Evolutionary conservation across 495 filamentous ascomycete genomes (phyloP).

Genomic region (Symbiotaphrina buchneri): DNA sequence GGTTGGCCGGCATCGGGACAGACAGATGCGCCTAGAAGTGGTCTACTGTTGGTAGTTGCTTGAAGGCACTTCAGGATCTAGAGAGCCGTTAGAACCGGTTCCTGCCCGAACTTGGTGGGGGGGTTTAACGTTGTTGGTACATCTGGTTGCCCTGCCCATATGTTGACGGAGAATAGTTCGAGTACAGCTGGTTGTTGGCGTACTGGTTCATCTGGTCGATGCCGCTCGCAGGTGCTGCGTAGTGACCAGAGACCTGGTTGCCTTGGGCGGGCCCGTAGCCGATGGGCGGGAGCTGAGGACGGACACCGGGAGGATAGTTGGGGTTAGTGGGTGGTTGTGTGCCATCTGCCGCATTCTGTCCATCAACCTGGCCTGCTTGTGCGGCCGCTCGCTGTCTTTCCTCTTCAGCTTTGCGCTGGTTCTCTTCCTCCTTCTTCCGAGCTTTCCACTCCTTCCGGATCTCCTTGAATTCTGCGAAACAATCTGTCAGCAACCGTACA

Average conservation of each 20-base stretch:
- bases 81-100: constrained; percentile 5
- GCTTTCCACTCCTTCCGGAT: constrained; percentile 98
- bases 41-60: constrained; percentile 5
- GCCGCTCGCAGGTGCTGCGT: constrained; percentile 41
- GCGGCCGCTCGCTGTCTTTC: constrained; percentile 50
- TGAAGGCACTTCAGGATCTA: constrained; percentile 5
- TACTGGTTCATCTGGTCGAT: constrained; percentile 41
- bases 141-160: constrained; percentile 51
- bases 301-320: constrained; percentile 31
- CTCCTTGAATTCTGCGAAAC: constrained; percentile 77
- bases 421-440: constrained; percentile 97
- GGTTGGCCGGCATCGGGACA: no score
- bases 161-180: constrained; percentile 52
- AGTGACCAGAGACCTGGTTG: constrained; percentile 37
- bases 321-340: constrained; percentile 31
- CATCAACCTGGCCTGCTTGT: constrained; percentile 34
- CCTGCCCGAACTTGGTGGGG: constrained; percentile 6
- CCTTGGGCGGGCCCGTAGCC: constrained; percentile 40
- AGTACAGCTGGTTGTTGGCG: constrained; percentile 24
- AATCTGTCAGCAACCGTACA: constrained; percentile 5
- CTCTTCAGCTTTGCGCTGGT: constrained; percentile 70
- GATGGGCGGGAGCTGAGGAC: constrained; percentile 68
- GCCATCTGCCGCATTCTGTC: constrained; percentile 28
- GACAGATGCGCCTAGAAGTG: no score
- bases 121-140: constrained; percentile 51